A percentile compares a stretch with the other conserved stretches of the same genome.
phyloP scores from a whole-genome alignment of 2,329 filamentous ascomycete genomes.

The Xylaria arbuscula region DNA sequence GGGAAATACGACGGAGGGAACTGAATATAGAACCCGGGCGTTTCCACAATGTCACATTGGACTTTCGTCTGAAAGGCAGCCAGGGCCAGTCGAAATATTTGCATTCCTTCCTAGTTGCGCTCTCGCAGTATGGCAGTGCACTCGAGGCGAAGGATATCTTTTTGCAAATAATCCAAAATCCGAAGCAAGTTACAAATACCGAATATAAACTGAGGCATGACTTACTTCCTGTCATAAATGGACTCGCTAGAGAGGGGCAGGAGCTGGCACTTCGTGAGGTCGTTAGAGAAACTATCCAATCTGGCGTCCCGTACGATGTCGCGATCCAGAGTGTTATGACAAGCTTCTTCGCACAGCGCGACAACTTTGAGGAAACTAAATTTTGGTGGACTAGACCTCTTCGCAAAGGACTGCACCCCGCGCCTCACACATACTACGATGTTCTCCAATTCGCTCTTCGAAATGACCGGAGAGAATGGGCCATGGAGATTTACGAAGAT shows the following conservation, averaged over 20 bases:
- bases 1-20: conserved; percentile 49
- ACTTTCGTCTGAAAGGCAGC: conserved; percentile 20
- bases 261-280: conserved; percentile 68
- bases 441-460: conserved; percentile 71
- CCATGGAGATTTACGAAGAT: conserved; percentile 66
- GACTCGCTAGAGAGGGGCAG: conserved; percentile 70
- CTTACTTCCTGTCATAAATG: conserved; percentile 66
- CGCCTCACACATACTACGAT: conserved; percentile 60
- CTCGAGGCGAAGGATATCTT: conserved; percentile 48
- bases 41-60: conserved; percentile 28
- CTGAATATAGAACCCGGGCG: conserved; percentile 25
- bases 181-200: conserved; percentile 11
- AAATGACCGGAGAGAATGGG: conserved; percentile 71
- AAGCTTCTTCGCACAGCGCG: conserved; percentile 68
- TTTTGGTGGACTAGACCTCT: conserved; percentile 73
- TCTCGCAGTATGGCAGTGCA: conserved; percentile 49
- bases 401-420: conserved; percentile 54
- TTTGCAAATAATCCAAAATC: conserved; percentile 28
- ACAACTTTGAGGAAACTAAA: conserved; percentile 71
- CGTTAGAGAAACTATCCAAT: conserved; percentile 61
- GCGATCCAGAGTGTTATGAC: conserved; percentile 67
- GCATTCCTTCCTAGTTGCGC: conserved; percentile 40
- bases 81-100: conserved; percentile 42
- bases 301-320: conserved; percentile 58
- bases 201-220: conserved; percentile 53